Evolutionary conservation across 2,329 filamentous ascomycete species (phyloP).

Genomic region (Microascus cirrosus): DNA sequence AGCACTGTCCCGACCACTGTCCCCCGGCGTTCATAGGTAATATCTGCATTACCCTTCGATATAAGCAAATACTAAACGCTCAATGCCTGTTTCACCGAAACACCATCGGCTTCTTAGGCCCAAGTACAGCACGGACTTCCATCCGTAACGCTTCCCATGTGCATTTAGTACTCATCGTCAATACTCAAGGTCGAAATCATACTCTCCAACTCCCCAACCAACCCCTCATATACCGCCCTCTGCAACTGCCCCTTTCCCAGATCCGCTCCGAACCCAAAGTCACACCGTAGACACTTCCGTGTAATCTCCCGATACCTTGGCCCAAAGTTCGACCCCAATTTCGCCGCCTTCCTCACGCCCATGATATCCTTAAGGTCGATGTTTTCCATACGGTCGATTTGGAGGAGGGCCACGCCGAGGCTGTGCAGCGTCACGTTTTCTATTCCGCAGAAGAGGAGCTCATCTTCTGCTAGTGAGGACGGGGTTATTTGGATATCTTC

Average conservation of each 20-base stretch:
- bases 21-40: no score
- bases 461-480: conserved; percentile 6
- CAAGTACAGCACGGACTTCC: no score
- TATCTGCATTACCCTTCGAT: no score
- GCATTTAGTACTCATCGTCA: no score
- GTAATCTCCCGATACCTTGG: conserved; percentile 13
- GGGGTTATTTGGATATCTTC: conserved; percentile 4
- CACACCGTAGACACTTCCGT: conserved; percentile 13
- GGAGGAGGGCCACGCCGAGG: conserved; percentile 15
- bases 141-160: no score
- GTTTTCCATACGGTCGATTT: conserved; percentile 13
- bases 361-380: conserved; percentile 12
- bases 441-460: conserved; percentile 9
- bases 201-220: conserved; percentile 5
- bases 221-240: conserved; percentile 6
- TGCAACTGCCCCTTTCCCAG: conserved; percentile 5
- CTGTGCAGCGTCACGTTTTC: conserved; percentile 14
- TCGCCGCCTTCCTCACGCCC: conserved; percentile 10
- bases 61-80: no score
- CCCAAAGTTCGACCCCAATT: conserved; percentile 6
- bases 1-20: no score
- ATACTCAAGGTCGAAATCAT: conserved; percentile 8
- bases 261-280: conserved; percentile 11
- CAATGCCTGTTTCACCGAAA: no score
- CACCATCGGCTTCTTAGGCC: no score